Conservation (phyloP, 176 grass and related monocot genomes). For the Triticum timopheevii region DNA sequence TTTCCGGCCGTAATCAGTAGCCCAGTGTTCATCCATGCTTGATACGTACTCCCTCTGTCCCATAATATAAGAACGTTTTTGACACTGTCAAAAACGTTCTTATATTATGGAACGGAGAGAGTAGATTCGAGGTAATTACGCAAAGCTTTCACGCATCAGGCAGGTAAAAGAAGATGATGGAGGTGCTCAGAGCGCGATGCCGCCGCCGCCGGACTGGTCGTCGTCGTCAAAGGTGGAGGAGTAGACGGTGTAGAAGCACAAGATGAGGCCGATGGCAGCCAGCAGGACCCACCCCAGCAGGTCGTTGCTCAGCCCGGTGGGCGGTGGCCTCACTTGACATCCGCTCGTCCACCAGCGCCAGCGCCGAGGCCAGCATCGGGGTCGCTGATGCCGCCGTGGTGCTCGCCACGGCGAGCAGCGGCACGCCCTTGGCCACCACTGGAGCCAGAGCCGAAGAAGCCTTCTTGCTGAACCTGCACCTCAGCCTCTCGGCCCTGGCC, state of each 20-base stretch:
- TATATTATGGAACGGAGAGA: too few relatives aligned
- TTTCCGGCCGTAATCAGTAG: neutral
- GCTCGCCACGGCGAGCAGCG: neutral
- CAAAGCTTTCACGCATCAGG: neutral
- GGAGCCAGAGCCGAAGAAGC: neutral
- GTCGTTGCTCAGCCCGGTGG: conserved; percentile 62
- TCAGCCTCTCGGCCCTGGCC: neutral
- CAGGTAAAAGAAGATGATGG: neutral
- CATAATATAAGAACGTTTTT: too few relatives aligned
- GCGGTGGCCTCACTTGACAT: conserved; percentile 83
- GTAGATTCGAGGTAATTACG: neutral
- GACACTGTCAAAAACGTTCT: too few relatives aligned
- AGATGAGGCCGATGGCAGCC: conserved; percentile 67
- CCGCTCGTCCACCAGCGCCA: conserved; percentile 83
- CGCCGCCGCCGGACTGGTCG: conserved; percentile 13
- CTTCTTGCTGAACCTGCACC: neutral
- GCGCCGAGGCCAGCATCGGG: conserved; percentile 21
- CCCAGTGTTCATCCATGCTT: neutral
- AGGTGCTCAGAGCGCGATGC: conserved; percentile 52
- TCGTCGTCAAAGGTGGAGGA: conserved; percentile 76
- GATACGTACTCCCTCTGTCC: too few relatives aligned
- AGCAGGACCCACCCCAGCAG: conserved; percentile 48
- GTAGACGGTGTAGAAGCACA: neutral
- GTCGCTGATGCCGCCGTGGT: neutral
- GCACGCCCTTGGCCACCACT: neutral